A percentile compares a stretch with the other conserved stretches of the same genome.
Evolutionary conservation across 441 rosid genomes (phyloP).

Genomic region (Macaranga tanarius): DNA sequence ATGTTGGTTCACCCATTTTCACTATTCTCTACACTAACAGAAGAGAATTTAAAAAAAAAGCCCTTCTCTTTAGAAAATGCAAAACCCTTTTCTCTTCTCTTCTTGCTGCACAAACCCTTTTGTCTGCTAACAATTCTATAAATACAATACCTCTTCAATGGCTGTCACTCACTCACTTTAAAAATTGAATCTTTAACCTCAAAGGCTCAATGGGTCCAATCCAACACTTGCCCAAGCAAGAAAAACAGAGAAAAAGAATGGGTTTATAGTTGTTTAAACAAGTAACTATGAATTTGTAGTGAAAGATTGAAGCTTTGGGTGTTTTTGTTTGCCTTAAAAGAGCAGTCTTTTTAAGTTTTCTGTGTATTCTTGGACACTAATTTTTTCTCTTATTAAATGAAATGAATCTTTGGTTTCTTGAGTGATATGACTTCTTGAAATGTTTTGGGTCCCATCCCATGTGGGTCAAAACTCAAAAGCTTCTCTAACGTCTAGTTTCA

Average conservation of each 20-base stretch:
- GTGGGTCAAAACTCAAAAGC: conserved; percentile 17
- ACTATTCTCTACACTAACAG: conserved; percentile 15
- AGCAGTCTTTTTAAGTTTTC: not conserved
- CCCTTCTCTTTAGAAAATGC: too few relatives aligned
- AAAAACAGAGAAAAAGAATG: conserved; percentile 9
- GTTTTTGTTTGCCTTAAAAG: conserved; percentile 15
- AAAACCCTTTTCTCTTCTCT: conserved; percentile 16
- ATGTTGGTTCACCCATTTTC: conserved; percentile 70
- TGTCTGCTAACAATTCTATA: not conserved
- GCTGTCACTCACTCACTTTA: not conserved
- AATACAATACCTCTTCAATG: not conserved
- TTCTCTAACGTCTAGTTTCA: conserved; percentile 35
- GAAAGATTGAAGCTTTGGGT: conserved; percentile 14
- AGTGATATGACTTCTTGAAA: not conserved
- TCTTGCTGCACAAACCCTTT: not conserved
- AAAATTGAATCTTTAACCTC: conserved; percentile 19
- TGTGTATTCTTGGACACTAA: not conserved
- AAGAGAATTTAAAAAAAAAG: too few relatives aligned
- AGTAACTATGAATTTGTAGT: conserved; percentile 9
- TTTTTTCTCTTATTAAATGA: not conserved
- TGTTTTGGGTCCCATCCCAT: conserved; percentile 19
- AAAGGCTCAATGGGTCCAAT: conserved; percentile 28
- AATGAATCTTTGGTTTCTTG: conserved; percentile 11
- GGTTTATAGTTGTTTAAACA: not conserved
- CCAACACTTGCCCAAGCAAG: conserved; percentile 22